These are phyloP conservation scores for Eimeria praecox DNA, from an alignment of 169 alveolate genomes.

Conservation along the genomic window DNA sequence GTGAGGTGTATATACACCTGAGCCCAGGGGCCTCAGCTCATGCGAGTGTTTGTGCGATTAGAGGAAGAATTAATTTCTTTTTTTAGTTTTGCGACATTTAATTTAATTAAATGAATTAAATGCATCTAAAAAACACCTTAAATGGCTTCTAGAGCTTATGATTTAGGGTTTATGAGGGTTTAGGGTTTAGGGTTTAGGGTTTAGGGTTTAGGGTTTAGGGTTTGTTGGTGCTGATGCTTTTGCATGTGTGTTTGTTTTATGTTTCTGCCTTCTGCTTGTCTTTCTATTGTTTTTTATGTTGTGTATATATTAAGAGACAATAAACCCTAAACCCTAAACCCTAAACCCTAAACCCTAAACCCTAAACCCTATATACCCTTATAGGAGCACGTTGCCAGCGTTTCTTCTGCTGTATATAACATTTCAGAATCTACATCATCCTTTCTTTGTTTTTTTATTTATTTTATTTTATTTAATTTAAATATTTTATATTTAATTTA, in stretches of 20 bases:
- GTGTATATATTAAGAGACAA: neutral
- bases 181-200: conserved; percentile 33
- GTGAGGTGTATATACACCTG: conserved; percentile 29
- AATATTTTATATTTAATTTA: no score
- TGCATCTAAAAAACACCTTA: neutral
- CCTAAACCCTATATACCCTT: conserved; percentile 42
- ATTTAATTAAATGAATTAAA: no score
- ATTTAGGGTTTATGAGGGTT: neutral
- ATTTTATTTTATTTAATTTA: no score
- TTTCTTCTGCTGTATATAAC: no score
- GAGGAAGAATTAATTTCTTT: neutral
- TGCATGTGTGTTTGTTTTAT: neutral
- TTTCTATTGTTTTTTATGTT: neutral
- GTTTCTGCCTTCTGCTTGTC: neutral
- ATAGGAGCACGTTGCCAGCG: no score
- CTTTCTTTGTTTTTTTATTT: no score
- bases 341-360: conserved; percentile 43
- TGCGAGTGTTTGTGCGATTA: neutral
- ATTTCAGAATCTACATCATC: no score
- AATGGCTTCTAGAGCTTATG: neutral
- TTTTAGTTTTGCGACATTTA: neutral
- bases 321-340: conserved; percentile 31
- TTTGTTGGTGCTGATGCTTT: neutral
- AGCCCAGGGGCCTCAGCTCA: neutral
- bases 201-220: conserved; percentile 24